Base-by-base conservation (phyloP, 73 alveolate genomes). In the Symbiodinium natans region DNA sequence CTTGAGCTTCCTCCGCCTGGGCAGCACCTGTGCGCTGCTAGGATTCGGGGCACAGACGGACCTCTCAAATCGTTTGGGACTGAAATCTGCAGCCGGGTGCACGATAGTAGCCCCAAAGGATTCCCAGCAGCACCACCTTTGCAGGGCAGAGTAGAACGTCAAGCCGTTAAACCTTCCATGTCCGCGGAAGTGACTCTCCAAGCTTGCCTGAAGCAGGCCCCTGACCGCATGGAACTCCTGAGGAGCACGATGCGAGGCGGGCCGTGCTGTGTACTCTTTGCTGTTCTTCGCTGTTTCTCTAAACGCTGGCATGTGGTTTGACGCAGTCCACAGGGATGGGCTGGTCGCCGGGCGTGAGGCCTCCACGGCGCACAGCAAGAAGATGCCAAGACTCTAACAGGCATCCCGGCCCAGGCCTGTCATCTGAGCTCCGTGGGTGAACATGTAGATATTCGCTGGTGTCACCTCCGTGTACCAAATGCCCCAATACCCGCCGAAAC, bases 391-490 rank as follows among this genome's bases (percentile, higher is more conserved):
- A 0, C n/a, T 13, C n/a, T 2, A 74, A 8, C 41, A n/a, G 31
- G 15, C 75, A 34, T 40, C 59, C 56, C 39, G 74, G 80, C 80
- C 19, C 33, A 10, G 15, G 97, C 97, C 97, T 90, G 41, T 54
- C 97, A 90, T 90, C 54, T 90, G 97, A 41, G 97, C 97, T 15
- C 97, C 97, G 41, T 90, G 97, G 87, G 97, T 90, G 88, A 71
- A 90, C 97, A 90, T 90, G 89, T 90, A 90, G 43, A 74, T 34
- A 42, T 90, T 90, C 25, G 97, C 97, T 59, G 97, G 97, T 2
- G 97, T 90, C 33, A 90, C 97, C 80, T 63, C 40, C 7, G 38
- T 9, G 71, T 21, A 52, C n/a, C 25, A 29, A 3, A 63, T 23
- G 80, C 19, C 38, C 36, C 59, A 6, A 46, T 46, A 13, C 59